These are phyloP conservation scores for Linnemannia zychae DNA, from an alignment of 192 early-diverging fungal species.

Conservation along the genomic window DNA sequence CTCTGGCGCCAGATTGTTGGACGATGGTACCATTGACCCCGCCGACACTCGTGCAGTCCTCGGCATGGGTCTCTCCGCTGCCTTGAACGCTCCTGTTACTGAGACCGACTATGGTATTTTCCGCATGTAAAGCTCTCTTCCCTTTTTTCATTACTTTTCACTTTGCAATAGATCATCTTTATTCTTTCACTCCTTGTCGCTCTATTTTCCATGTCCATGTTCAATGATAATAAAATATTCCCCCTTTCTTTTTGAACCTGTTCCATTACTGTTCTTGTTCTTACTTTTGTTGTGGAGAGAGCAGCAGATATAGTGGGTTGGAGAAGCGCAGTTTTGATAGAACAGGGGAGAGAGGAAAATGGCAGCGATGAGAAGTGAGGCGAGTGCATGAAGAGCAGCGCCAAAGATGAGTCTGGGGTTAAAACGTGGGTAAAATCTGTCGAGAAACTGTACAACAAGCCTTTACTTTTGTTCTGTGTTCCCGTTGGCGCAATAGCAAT, in stretches of 20 bases:
- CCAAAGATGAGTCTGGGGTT: neutral
- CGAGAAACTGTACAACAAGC: neutral
- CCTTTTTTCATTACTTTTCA: neutral
- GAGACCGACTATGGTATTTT: slow-evolving; percentile 94
- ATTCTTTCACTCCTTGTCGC: neutral
- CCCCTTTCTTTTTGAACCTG: neutral
- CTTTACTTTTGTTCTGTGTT: neutral
- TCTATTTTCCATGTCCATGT: neutral
- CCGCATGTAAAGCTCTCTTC: slow-evolving; percentile 83
- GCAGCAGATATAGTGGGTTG: neutral
- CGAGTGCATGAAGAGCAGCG: too few species aligned
- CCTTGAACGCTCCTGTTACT: slow-evolving; percentile 78
- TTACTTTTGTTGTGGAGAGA: neutral
- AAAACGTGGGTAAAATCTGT: neutral
- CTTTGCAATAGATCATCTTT: neutral
- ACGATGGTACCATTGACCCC: slow-evolving; percentile 96
- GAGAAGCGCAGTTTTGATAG: neutral
- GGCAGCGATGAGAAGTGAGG: neutral
- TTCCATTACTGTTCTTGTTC: neutral
- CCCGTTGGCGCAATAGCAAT: neutral
- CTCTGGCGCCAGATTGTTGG: slow-evolving; percentile 90
- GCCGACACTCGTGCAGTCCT: slow-evolving; percentile 89
- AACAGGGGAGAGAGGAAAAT: too few species aligned
- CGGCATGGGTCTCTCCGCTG: slow-evolving; percentile 85
- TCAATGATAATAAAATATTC: slow-evolving; percentile 5